A percentile compares a stretch with the other conserved stretches of the same genome.
These are phyloP conservation scores for Calonectria crousiana DNA, from an alignment of 2,329 filamentous ascomycete species.

Conservation along the genomic window DNA sequence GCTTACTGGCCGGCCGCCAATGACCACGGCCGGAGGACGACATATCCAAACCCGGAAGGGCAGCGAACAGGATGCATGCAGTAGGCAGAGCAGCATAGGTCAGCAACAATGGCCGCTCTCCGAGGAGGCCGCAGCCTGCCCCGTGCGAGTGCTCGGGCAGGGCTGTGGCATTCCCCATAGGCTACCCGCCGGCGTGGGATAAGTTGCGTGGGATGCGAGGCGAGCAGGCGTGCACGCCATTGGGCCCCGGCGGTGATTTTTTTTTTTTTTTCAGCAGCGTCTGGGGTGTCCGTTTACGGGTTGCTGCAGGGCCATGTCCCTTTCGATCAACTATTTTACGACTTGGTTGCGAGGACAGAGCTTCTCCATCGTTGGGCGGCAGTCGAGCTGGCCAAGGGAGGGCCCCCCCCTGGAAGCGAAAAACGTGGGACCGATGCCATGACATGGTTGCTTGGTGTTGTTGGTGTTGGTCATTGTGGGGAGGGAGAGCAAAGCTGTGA, in stretches of 20 bases:
- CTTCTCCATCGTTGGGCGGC: background rate
- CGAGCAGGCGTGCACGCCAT: conserved; percentile 3
- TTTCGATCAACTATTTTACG: background rate
- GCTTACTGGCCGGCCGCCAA: conserved; percentile 3
- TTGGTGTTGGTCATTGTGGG: background rate
- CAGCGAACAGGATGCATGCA: conserved; percentile 9
- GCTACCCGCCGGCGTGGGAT: conserved; percentile 20
- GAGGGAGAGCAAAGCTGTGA: background rate
- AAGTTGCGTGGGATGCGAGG: conserved; percentile 13
- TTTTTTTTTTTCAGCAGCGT: background rate
- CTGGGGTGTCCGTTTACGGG: background rate
- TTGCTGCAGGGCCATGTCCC: conserved; percentile 2
- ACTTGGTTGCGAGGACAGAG: conserved; percentile 3
- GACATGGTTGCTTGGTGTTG: background rate
- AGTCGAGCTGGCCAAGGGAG: background rate
- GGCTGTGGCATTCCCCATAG: conserved; percentile 3
- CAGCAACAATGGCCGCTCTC: background rate
- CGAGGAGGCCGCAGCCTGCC: conserved; percentile 12
- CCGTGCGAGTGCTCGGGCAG: conserved; percentile 7
- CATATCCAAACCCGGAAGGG: conserved; percentile 5
- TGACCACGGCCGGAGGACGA: background rate
- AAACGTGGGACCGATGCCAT: conserved; percentile 7
- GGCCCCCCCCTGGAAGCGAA: background rate
- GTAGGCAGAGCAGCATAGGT: conserved; percentile 7
- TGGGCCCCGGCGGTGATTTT: background rate